Percentiles rank a stretch among this genome's conserved stretches.
Conservation (phyloP, 768 basidiomycete genomes). For the Tephrocybe sp. region DNA sequence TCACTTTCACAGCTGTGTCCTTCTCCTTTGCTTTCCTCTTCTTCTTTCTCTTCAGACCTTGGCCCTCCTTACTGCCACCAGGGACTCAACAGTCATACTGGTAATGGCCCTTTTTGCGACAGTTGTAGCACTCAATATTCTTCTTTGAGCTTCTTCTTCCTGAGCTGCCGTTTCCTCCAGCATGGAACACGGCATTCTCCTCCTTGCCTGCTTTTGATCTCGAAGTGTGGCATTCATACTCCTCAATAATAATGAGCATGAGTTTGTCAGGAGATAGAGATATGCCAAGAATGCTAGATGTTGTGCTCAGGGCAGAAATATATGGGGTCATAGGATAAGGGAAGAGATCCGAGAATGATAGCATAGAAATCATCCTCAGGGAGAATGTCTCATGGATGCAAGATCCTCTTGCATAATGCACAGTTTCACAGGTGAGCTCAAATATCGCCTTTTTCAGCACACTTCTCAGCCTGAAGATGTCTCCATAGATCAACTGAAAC, state of each 20-base stretch:
- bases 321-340: slow-evolving; percentile 28
- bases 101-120: slow-evolving; percentile 24
- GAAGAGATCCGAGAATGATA: slow-evolving; percentile 33
- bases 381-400: slow-evolving; percentile 27
- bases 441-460: slow-evolving; percentile 28
- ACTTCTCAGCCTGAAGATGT: slow-evolving; percentile 23
- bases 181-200: slow-evolving; percentile 22
- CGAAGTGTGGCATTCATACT: slow-evolving; percentile 21
- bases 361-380: slow-evolving; percentile 28
- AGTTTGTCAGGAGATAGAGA: slow-evolving; percentile 21
- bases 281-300: neutral
- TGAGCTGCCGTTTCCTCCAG: slow-evolving; percentile 7
- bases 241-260: slow-evolving; percentile 21
- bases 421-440: slow-evolving; percentile 25
- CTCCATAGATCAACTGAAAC: slow-evolving; percentile 25
- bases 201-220: slow-evolving; percentile 20
- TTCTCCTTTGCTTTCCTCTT: too few relatives aligned
- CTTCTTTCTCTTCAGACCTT: slow-evolving; percentile 9
- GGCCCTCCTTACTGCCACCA: slow-evolving; percentile 19
- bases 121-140: slow-evolving; percentile 25
- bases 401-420: slow-evolving; percentile 28
- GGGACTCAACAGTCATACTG: slow-evolving; percentile 20
- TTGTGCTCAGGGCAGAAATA: slow-evolving; percentile 21
- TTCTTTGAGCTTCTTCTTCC: slow-evolving; percentile 11
- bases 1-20: neutral